These are phyloP conservation scores for Parasarocladium wereldwijsianum DNA, from an alignment of 2,329 filamentous ascomycete genomes.

Conservation along the genomic window DNA sequence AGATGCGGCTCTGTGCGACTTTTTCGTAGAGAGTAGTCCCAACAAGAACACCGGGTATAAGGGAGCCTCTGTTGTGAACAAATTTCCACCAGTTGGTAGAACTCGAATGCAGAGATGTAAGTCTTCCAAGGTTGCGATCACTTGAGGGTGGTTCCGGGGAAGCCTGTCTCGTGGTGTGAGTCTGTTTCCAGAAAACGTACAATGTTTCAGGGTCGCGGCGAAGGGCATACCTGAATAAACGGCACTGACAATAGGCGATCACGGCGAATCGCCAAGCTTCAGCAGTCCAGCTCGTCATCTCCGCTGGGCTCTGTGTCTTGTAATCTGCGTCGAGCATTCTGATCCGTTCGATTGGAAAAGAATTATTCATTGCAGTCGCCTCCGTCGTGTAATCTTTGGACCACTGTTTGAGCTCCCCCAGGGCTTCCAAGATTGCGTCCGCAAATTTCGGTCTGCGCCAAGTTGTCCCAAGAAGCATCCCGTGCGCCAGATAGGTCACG, in stretches of 20 bases:
- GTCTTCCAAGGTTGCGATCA: constrained; percentile 16
- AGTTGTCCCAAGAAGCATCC: constrained; percentile 8
- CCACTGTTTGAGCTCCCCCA: neutral
- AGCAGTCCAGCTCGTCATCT: constrained; percentile 25
- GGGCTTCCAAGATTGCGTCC: neutral
- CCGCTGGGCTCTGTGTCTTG: constrained; percentile 12
- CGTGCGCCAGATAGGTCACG: constrained; percentile 21
- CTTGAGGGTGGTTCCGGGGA: constrained; percentile 20
- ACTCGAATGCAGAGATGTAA: constrained; percentile 22
- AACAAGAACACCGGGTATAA: constrained; percentile 26
- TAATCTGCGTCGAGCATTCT: constrained; percentile 10
- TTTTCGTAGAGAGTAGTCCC: constrained; percentile 18
- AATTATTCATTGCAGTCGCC: constrained; percentile 3
- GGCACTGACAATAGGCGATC: constrained; percentile 23
- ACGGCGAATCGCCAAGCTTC: constrained; percentile 25
- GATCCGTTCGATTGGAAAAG: constrained; percentile 16
- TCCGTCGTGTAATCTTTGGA: constrained; percentile 8
- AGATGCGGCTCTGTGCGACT: constrained; percentile 15
- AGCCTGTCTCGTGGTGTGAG: constrained; percentile 11
- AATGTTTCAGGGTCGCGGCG: no score
- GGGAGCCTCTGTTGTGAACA: constrained; percentile 26
- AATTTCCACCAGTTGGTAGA: constrained; percentile 24
- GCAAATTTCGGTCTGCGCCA: neutral
- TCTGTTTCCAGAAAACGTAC: neutral
- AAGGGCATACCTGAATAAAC: constrained; percentile 18